A percentile compares a stretch with the other conserved stretches of the same genome.
phyloP scores from a whole-genome alignment of 164 flowering plant genomes.

The Magnolia changhungtana region DNA sequence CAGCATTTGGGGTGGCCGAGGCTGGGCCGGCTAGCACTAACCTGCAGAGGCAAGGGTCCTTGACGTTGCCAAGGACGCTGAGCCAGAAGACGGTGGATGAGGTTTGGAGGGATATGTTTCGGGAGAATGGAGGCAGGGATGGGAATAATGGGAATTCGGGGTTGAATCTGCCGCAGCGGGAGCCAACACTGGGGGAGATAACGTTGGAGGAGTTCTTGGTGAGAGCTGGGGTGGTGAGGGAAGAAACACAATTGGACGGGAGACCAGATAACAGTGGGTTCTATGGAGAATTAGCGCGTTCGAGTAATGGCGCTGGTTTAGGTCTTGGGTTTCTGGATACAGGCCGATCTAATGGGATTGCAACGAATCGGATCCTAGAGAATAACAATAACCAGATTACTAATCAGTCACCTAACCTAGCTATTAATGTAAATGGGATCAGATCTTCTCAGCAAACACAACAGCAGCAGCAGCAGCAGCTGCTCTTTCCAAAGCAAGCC shows the following conservation, averaged over 20 bases:
- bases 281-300: constrained; percentile 19
- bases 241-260: constrained; percentile 36
- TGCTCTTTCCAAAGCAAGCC: constrained; percentile 39
- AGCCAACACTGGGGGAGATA: constrained; percentile 44
- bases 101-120: constrained; percentile 68
- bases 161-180: constrained; percentile 26
- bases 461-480: constrained; percentile 1
- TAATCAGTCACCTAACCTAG: constrained; percentile 22
- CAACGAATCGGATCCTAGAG: constrained; percentile 8
- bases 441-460: constrained; percentile 15
- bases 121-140: constrained; percentile 23
- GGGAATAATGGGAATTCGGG: constrained; percentile 12
- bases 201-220: constrained; percentile 84
- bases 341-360: constrained; percentile 17
- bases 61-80: constrained; percentile 37
- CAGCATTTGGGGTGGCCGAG: constrained; percentile 8
- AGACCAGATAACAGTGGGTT: constrained; percentile 23
- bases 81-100: constrained; percentile 62
- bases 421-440: constrained; percentile 21
- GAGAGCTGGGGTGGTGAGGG: constrained; percentile 70
- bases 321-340: constrained; percentile 28
- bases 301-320: constrained; percentile 17
- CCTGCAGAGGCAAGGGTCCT: constrained; percentile 32
- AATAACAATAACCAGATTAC: constrained; percentile 10
- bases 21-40: constrained; percentile 10